These are phyloP conservation scores for Hymenoscyphus fraxineus DNA, from an alignment of 2,329 filamentous ascomycete species.

Conservation along the genomic window DNA sequence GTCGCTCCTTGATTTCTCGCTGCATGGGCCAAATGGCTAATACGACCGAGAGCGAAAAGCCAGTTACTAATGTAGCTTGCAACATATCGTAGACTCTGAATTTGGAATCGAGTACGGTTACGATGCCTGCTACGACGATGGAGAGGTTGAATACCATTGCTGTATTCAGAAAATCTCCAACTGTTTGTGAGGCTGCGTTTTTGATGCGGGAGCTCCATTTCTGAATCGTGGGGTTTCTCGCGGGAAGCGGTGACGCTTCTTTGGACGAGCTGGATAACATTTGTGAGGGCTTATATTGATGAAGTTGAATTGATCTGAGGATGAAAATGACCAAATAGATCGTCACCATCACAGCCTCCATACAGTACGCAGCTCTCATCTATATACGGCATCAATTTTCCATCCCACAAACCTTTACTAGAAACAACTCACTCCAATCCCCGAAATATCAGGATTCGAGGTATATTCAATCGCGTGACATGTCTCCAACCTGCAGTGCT, in stretches of 20 bases:
- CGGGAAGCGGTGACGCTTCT: not conserved
- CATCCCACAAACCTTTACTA: not conserved
- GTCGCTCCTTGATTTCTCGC: not conserved
- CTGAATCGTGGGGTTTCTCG: not conserved
- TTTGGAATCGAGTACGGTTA: not conserved
- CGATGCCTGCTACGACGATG: not conserved
- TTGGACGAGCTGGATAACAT: not conserved
- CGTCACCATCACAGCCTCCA: not conserved
- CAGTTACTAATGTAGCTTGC: not conserved
- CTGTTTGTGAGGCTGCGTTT: not conserved
- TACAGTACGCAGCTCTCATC: not conserved
- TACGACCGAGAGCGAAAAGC: not conserved
- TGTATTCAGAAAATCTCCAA: not conserved
- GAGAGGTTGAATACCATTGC: not conserved
- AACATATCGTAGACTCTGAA: not conserved
- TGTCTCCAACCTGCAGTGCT: not conserved
- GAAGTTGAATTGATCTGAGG: not conserved
- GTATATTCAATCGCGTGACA: not conserved
- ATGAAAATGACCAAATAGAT: not conserved
- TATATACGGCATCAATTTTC: not conserved
- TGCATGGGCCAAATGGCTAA: not conserved
- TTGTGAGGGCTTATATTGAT: not conserved
- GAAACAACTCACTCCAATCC: not conserved
- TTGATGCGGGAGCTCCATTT: not conserved
- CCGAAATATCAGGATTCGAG: not conserved